Percentiles rank a stretch among this genome's conserved stretches.
Evolutionary conservation across 2,329 filamentous ascomycete genomes (phyloP).

Genomic region (Dichotomopilus funicola): DNA sequence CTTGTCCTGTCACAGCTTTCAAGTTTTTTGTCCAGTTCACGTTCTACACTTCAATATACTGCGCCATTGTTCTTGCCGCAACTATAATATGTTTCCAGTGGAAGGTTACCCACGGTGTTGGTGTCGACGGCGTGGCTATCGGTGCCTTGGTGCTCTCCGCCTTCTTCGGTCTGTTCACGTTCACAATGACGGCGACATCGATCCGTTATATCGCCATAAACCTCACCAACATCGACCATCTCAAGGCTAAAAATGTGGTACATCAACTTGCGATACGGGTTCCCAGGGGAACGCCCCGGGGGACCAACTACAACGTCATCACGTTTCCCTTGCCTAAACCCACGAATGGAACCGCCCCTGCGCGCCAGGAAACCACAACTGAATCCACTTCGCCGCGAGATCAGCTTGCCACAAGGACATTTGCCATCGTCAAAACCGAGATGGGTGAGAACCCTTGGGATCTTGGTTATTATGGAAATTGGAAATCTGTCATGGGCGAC

Average conservation of each 20-base stretch:
- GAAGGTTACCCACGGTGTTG: slow-evolving; percentile 36
- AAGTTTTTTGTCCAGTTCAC: slow-evolving; percentile 92
- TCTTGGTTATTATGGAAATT: slow-evolving; percentile 62
- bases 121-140: slow-evolving; percentile 54
- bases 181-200: slow-evolving; percentile 69
- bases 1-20: slow-evolving; percentile 46
- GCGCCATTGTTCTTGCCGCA: slow-evolving; percentile 55
- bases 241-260: slow-evolving; percentile 54
- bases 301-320: slow-evolving; percentile 44
- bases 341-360: slow-evolving; percentile 18
- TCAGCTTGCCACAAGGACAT: slow-evolving; percentile 53
- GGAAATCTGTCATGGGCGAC: slow-evolving; percentile 72
- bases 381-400: slow-evolving; percentile 32
- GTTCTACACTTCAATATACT: slow-evolving; percentile 64
- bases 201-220: slow-evolving; percentile 65
- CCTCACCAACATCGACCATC: slow-evolving; percentile 75
- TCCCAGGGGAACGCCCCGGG: slow-evolving; percentile 41
- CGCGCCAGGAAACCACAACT: slow-evolving; percentile 15
- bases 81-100: slow-evolving; percentile 58
- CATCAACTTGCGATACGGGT: slow-evolving; percentile 71
- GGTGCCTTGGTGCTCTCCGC: slow-evolving; percentile 59
- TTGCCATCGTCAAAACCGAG: slow-evolving; percentile 69
- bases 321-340: slow-evolving; percentile 49
- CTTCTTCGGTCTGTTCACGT: slow-evolving; percentile 75
- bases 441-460: slow-evolving; percentile 83